Evolutionary conservation across 2,329 filamentous ascomycete genomes (phyloP).

Genomic region (Cadophora sp.): DNA sequence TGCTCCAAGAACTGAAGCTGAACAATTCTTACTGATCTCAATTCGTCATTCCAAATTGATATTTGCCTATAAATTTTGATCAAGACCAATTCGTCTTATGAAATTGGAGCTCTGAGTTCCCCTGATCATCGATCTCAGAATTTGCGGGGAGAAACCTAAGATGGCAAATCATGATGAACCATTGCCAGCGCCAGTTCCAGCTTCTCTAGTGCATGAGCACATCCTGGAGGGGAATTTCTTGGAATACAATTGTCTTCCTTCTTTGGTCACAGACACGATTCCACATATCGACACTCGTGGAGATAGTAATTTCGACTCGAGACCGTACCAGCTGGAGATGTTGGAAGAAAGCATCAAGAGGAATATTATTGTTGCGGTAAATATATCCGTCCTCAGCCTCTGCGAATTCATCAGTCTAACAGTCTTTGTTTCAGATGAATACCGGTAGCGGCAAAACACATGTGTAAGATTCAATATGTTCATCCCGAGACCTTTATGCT

Average conservation of each 20-base stretch:
- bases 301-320: constrained; percentile 8
- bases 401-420: neutral
- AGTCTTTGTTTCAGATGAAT: constrained; percentile 11
- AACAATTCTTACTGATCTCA: constrained; percentile 7
- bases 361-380: constrained; percentile 20
- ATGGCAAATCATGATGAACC: constrained; percentile 6
- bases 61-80: neutral
- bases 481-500: constrained; percentile 8
- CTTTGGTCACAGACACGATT: neutral
- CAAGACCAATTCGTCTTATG: neutral
- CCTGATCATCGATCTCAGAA: constrained; percentile 4
- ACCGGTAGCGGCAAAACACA: constrained; percentile 23
- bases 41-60: constrained; percentile 6
- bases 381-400: constrained; percentile 3
- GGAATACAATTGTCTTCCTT: neutral
- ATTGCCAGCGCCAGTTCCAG: constrained; percentile 3
- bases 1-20: constrained; percentile 1
- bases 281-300: neutral
- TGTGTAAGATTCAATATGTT: constrained; percentile 16
- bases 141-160: constrained; percentile 2
- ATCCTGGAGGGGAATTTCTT: constrained; percentile 7
- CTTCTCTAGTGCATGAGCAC: constrained; percentile 7
- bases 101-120: neutral
- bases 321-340: constrained; percentile 20
- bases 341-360: constrained; percentile 21